A percentile compares a stretch with the other conserved stretches of the same genome.
Evolutionary conservation across 108 stramenopile genomes (phyloP).

Genomic region (Parmales sp.): DNA sequence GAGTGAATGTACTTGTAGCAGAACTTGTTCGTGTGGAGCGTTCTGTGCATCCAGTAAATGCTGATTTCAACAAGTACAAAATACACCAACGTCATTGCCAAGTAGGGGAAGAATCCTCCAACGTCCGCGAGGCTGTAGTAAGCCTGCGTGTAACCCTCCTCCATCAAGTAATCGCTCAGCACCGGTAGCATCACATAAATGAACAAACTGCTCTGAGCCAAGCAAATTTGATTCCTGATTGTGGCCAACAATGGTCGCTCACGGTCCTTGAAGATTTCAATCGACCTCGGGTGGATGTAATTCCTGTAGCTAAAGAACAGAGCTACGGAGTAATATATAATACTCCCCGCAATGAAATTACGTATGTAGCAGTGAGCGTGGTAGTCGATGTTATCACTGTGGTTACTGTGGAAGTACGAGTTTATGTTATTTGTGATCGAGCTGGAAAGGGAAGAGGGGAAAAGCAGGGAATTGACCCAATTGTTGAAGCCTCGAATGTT

Average conservation of each 20-base stretch:
- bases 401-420: constrained; percentile 20
- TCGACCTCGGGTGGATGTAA: constrained; percentile 43
- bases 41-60: constrained; percentile 74
- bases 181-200: constrained; percentile 66
- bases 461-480: constrained; percentile 46
- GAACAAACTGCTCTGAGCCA: constrained; percentile 56
- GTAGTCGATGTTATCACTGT: constrained; percentile 28
- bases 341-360: constrained; percentile 42
- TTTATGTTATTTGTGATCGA: no score
- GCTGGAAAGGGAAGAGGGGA: constrained; percentile 21
- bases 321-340: constrained; percentile 56
- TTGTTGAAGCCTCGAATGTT: constrained; percentile 51
- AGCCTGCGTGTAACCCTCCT: constrained; percentile 52
- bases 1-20: constrained; percentile 73
- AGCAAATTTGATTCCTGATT: constrained; percentile 62
- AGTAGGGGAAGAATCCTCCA: constrained; percentile 51
- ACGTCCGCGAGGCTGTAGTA: constrained; percentile 64
- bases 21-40: constrained; percentile 74
- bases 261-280: constrained; percentile 37
- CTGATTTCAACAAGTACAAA: constrained; percentile 65
- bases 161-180: constrained; percentile 63
- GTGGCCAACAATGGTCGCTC: constrained; percentile 34
- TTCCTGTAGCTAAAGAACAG: constrained; percentile 48
- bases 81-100: constrained; percentile 46
- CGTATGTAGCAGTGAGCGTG: constrained; percentile 52